A percentile compares a stretch with the other conserved stretches of the same genome.
Conservation (phyloP, 2,329 filamentous ascomycete species). For the Westerdykella sp. region DNA sequence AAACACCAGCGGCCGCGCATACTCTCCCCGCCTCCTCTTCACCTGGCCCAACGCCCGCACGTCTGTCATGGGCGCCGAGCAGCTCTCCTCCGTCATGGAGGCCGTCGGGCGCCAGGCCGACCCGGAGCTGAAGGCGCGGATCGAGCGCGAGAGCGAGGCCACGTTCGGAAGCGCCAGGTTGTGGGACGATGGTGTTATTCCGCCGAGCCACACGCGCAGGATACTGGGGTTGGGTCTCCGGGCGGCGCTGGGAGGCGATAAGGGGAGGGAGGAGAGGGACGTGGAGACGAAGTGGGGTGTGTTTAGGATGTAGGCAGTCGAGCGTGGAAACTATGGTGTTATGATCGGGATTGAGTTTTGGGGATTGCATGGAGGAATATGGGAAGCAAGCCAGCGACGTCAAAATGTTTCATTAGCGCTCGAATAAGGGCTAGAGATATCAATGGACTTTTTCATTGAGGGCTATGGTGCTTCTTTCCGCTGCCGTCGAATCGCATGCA, state of each 20-base stretch:
- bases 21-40: constrained; percentile 84
- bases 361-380: background rate
- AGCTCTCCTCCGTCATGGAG: constrained; percentile 89
- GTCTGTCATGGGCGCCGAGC: constrained; percentile 92
- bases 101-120: constrained; percentile 81
- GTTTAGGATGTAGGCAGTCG: constrained; percentile 34
- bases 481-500: too few species aligned
- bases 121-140: constrained; percentile 71
- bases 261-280: constrained; percentile 25
- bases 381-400: background rate
- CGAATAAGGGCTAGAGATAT: too few species aligned
- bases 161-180: constrained; percentile 81
- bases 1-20: constrained; percentile 66
- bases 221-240: constrained; percentile 46
- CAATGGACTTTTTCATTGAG: too few species aligned
- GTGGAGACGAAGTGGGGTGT: constrained; percentile 33
- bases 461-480: too few species aligned
- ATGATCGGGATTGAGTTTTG: background rate
- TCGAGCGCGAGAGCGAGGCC: constrained; percentile 85
- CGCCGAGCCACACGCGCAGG: constrained; percentile 44
- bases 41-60: constrained; percentile 98
- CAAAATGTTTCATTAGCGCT: too few species aligned
- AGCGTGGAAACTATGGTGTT: background rate
- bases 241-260: constrained; percentile 40
- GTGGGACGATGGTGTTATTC: constrained; percentile 62